Percentiles rank a stretch among this genome's conserved stretches.
Evolutionary conservation across 2,329 filamentous ascomycete genomes (phyloP).

Genomic region (Thelonectria rubi): DNA sequence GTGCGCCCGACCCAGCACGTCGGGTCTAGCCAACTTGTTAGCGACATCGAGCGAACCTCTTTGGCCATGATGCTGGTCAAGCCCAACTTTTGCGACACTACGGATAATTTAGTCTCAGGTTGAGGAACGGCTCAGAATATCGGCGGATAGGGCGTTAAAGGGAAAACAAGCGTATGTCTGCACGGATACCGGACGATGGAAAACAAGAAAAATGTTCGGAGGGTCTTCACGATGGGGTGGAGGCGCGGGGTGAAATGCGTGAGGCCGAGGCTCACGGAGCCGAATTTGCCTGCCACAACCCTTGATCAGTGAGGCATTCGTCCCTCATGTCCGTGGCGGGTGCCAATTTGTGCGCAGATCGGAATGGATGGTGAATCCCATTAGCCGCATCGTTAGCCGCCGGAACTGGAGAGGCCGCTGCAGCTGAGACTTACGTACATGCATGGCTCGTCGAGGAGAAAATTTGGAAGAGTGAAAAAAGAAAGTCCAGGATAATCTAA

Average conservation of each 20-base stretch:
- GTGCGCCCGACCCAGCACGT: slow-evolving; percentile 28
- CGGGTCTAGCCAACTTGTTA: slow-evolving; percentile 29
- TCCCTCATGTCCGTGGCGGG: background rate
- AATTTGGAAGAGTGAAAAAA: too few relatives aligned
- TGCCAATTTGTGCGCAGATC: background rate
- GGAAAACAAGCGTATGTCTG: background rate
- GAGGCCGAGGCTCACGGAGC: background rate
- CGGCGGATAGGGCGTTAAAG: background rate
- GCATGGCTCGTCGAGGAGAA: background rate
- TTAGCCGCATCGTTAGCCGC: background rate
- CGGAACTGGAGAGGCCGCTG: background rate
- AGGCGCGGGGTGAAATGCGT: background rate
- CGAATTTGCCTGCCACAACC: slow-evolving; percentile 1
- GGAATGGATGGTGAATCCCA: background rate
- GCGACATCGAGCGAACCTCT: slow-evolving; percentile 30
- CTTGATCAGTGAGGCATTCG: background rate
- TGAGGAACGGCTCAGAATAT: background rate
- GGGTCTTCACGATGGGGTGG: background rate
- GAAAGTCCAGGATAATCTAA: background rate
- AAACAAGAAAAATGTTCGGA: background rate
- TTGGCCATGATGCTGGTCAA: slow-evolving; percentile 17
- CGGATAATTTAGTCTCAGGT: too few relatives aligned
- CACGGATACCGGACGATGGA: background rate
- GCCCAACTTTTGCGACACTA: slow-evolving; percentile 4
- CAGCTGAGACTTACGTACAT: background rate